These are phyloP conservation scores for Lactarius sp. DNA, from an alignment of 768 basidiomycete species.

Conservation along the genomic window DNA sequence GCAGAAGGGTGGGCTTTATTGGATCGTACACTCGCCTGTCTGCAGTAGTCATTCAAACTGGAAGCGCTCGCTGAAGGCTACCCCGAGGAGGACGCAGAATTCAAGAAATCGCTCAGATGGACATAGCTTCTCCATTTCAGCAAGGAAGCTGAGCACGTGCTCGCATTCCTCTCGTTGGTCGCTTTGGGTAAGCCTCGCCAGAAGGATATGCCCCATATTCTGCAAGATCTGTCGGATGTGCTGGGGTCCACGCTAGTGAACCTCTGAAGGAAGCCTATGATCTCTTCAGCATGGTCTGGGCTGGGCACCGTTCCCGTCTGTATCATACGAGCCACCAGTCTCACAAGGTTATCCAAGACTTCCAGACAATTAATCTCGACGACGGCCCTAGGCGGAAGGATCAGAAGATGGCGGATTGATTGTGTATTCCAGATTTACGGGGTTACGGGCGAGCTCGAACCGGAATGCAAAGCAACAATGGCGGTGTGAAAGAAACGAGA, in stretches of 20 bases:
- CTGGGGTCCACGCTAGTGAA: neutral
- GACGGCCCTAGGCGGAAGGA: neutral
- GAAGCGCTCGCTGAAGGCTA: constrained; percentile 1
- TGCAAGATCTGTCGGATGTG: neutral
- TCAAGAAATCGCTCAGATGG: neutral
- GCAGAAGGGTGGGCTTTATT: neutral
- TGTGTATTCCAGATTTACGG: neutral
- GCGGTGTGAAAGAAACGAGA: neutral
- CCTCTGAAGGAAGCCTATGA: neutral
- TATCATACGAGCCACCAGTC: neutral
- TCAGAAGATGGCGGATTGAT: too few species aligned
- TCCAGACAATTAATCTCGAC: neutral
- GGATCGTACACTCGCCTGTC: neutral
- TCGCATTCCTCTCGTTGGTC: neutral
- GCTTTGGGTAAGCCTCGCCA: neutral
- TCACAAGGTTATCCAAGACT: constrained; percentile 4
- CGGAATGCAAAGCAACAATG: neutral
- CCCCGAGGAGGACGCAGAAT: neutral
- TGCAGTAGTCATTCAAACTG: constrained; percentile 4
- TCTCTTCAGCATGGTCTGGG: neutral
- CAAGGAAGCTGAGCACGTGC: neutral
- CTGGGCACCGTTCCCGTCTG: neutral
- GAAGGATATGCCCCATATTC: too few species aligned
- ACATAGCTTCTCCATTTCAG: neutral
- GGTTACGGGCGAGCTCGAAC: neutral